Base-by-base conservation (phyloP, 345 rosid genomes). In the Sapria himalayana region DNA sequence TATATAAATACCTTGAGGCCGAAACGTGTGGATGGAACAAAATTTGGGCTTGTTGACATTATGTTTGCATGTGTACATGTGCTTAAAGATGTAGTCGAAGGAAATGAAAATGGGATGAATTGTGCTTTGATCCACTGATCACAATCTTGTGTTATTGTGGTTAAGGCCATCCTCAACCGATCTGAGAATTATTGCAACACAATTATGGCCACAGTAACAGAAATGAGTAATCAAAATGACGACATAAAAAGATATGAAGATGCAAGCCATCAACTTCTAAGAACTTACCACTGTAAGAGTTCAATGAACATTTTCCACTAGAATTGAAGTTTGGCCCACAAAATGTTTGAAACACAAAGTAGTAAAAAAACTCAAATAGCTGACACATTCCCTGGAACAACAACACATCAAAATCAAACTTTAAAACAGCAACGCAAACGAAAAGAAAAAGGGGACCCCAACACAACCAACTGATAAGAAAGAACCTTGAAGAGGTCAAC, bases 371-470 rank as follows among this genome's bases (percentile, higher is more conserved):
- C 42, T 66, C 89, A 61, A 80, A 91, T 63, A 84, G 64, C 56
- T 84, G 93, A 75, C 95, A 77, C 51, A 89, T 79, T 33, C 99
- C 99, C 99, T 89, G 81, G 70, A 76, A 57, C 53, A 63, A 37
- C 43, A 70, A 71, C 54, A 63, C 70, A 51, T 72, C 71, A 76
- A 75, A 69, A 66, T 57, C 71, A 51, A 43, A 60, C 49, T 51
- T 64, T 47, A 58, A 61, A 64, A 48, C 45, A 51, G 36, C 23
- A 48, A 24, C 12, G 21, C 22, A 22, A 40, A 39, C 21, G 22
- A 27, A 48, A 49, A 60, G 41, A 39, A 39, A 15, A 41, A 31
- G 29, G 20, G 29, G 37, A 21, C 34, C 40, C 44, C 33, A 57
- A 33, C 19, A 32, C 39, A 45, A 15, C 20, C 20, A 32, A 11